A percentile compares a stretch with the other conserved stretches of the same genome.
These are phyloP conservation scores for Aspergillus ibericus DNA, from an alignment of 2,329 filamentous ascomycete species.

Conservation along the genomic window DNA sequence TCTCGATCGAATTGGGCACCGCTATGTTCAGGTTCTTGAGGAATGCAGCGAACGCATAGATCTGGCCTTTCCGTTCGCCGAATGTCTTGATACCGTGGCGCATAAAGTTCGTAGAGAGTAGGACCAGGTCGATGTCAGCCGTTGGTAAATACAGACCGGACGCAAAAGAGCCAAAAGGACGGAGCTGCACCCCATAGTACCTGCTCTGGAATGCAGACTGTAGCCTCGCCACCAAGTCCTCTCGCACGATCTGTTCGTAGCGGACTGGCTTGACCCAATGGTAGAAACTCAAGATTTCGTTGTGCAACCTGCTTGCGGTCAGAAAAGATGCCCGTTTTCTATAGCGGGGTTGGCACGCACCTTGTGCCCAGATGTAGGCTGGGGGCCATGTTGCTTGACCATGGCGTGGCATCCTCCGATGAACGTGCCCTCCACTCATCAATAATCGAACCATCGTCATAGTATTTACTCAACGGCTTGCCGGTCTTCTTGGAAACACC, in stretches of 20 bases:
- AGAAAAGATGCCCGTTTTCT: conserved; percentile 2
- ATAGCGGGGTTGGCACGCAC: conserved; percentile 23
- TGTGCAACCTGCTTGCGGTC: conserved; percentile 67
- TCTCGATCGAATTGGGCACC: conserved; percentile 59
- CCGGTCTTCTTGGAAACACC: conserved; percentile 54
- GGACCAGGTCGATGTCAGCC: conserved; percentile 91
- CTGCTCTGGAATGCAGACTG: conserved; percentile 57
- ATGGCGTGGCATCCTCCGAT: conserved; percentile 57
- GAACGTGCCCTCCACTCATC: conserved; percentile 53
- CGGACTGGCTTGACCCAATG: conserved; percentile 74
- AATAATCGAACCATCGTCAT: conserved; percentile 52
- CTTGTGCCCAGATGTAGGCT: conserved; percentile 35
- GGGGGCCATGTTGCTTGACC: conserved; percentile 48
- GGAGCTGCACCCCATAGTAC: conserved; percentile 64
- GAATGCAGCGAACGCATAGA: conserved; percentile 64
- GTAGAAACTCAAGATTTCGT: conserved; percentile 88
- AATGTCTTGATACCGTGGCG: conserved; percentile 52
- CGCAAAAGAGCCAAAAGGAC: conserved; percentile 90
- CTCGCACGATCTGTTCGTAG: conserved; percentile 75
- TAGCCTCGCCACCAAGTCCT: conserved; percentile 70
- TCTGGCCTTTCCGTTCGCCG: conserved; percentile 52
- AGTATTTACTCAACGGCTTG: conserved; percentile 54
- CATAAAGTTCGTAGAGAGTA: conserved; percentile 65
- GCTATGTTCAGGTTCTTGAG: conserved; percentile 60
- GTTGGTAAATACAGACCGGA: conserved; percentile 75